Evolutionary conservation across 2,329 filamentous ascomycete genomes (phyloP).

Genomic region (Chrysoporthe austroafricana): DNA sequence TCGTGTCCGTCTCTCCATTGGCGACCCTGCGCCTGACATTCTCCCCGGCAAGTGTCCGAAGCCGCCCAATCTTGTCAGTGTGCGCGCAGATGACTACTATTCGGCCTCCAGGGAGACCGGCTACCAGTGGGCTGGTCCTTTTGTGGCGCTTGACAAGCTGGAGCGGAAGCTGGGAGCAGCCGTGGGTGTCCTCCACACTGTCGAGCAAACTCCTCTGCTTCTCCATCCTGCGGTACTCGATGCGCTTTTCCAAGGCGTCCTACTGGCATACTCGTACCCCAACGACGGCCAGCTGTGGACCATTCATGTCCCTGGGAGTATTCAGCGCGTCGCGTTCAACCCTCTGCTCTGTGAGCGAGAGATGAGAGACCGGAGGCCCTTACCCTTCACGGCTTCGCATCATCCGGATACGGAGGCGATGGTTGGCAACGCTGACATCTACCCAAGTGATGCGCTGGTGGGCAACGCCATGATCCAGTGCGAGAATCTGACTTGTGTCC

Average conservation of each 20-base stretch:
- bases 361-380: no score
- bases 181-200: no score
- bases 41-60: no score
- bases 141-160: no score
- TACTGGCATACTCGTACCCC: constrained; percentile 20
- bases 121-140: no score
- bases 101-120: no score
- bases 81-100: no score
- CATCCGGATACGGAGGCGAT: not conserved
- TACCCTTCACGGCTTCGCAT: no score
- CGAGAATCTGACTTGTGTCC: constrained; percentile 6
- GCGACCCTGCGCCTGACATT: no score
- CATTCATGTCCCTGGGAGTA: constrained; percentile 15
- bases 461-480: constrained; percentile 18
- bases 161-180: no score
- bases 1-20: no score
- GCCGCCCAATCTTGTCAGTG: no score
- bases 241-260: constrained; percentile 9
- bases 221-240: constrained; percentile 18
- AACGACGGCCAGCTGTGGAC: constrained; percentile 13
- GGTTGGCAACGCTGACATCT: constrained; percentile 13
- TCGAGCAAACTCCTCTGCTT: not conserved
- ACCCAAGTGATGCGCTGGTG: not conserved
- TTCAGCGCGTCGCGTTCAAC: constrained; percentile 12
- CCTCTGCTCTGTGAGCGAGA: not conserved